Evolutionary conservation across 192 early-diverging fungal genomes (phyloP), one percentile per base, ranked within the genome.

Genomic region (Gonapodya prolifera): DNA sequence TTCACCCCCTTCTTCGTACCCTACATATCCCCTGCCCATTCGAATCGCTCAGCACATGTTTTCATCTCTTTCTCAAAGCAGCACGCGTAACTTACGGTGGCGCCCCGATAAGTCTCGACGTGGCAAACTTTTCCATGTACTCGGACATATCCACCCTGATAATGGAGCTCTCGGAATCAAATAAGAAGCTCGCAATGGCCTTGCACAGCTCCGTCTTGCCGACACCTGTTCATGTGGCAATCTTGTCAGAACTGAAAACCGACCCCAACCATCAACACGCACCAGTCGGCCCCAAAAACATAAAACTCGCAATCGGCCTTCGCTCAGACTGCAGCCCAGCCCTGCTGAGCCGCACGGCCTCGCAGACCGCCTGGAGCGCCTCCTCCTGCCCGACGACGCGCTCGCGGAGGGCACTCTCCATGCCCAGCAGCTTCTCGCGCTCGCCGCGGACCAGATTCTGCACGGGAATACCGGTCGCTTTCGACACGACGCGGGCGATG

Each of bases 201-300:
- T 93, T 93, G 80, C 89, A 91, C 29, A 94, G 78, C 74, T 91
- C 89, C 0, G 93, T 94, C 81, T 94, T 94, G 75, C 93, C 93
- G 33, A 91, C 90, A 69, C 92, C 92, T 61, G 8, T 8, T 61
- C 8, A 61, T 16, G 8, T 16, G 45, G 8, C 8, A 61, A 61
- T 61, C 23, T 16, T 23, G 8, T 16, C 45, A 23, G 8, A 61
- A 23, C 8, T 61, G 45, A 8, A 8, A 61, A 23, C 23, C 45
- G 23, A 8, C 8, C 23, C 45, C 45, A 8, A 16, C 23, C 45
- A 8, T 23, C 45, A 61, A 8, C 33, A 35, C 76, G 8, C 45
- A 61, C 45, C 45, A n/a, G 92, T 94, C 35, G 92, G 91, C 36
- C 93, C 93, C 33, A 92, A 84, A 84, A 94, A 94, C 78, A 94